Evolutionary conservation across 2,329 filamentous ascomycete species (phyloP), one percentile per base, ranked within the genome.

Genomic region (Cladosporium austrohemisphaericum): DNA sequence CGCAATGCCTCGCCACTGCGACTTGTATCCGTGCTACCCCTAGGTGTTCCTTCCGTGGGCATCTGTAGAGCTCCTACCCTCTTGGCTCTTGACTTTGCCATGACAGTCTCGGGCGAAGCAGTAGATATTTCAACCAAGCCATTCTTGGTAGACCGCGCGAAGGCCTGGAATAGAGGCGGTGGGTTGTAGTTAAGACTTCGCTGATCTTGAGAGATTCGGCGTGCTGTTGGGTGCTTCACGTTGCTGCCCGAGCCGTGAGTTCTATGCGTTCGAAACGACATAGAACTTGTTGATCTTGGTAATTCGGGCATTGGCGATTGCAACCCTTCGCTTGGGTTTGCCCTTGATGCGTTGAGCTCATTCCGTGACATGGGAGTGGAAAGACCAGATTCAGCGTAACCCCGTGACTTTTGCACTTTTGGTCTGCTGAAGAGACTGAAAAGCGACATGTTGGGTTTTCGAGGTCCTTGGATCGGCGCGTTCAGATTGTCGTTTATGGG

Each of bases 111-210:
- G 1, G 85, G 78, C 1, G 85, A 80, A 9, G 85, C 69, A 2
- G 77, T 79, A 29, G 85, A 32, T 13, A 85, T 78, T 20, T 83
- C 78, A 3, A 95, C 73, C 13, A 78, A 81, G 9, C 81, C 83
- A 65, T 93, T 81, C 61, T 86, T 90, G 57, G 88, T 78, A 2
- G 88, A 83, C 67, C 95, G 90, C 0, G 88, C 85, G 64, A 90
- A 95, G 10, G 88, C 89, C 65, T 95, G 86, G 65, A 91, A 94
- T 10, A 96, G 71, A 2, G 89, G 87, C 5, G 88, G 87, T 6
- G 71, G 68, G 4, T 71, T 65, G 66, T 71, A 75, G 41, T 59
- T 13, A 22, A 28, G 19, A 8, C 10, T 33, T n/a, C 45, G 29
- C 14, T 41, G 44, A 11, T 47, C 44, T 32, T 51, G 35, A 19